Evolutionary conservation across 805 yeast species (phyloP).

Genomic region (Yarrowia deformans): DNA sequence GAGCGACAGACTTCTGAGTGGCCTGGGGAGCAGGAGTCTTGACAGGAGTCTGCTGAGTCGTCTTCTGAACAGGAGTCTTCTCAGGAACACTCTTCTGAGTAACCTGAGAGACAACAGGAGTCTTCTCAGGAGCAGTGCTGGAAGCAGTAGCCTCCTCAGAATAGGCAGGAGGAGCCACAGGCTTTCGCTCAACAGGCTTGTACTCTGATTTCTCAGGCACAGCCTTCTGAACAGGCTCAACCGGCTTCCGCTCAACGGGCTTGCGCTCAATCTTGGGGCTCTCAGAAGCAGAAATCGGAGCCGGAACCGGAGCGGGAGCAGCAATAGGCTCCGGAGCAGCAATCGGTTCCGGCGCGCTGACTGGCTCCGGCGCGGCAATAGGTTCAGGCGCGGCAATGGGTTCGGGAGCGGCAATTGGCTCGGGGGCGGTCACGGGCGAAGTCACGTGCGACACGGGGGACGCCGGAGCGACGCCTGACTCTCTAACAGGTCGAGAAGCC

Average conservation of each 20-base stretch:
- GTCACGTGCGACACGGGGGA: no score
- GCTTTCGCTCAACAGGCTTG: conserved; percentile 3
- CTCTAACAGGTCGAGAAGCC: conserved; percentile 7
- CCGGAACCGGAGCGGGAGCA: not conserved
- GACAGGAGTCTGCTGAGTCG: not conserved
- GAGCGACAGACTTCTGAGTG: not conserved
- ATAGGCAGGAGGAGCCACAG: not conserved
- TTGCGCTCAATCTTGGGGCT: not conserved
- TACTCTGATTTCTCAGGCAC: not conserved
- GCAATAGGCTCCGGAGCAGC: conserved; percentile 9
- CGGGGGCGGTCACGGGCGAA: not conserved
- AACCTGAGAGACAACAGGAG: no score
- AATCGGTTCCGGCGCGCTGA: not conserved
- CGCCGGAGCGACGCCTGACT: not conserved
- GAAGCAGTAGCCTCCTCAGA: no score
- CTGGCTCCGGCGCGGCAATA: not conserved
- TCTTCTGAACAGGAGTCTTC: not conserved
- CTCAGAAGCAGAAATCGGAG: conserved; percentile 4
- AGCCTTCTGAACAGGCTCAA: not conserved
- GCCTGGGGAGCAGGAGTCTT: not conserved
- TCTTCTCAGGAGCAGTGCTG: not conserved
- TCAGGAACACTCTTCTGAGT: no score
- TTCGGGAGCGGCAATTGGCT: conserved; percentile 1
- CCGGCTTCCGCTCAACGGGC: not conserved
- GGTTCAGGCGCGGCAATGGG: not conserved